Evolutionary conservation across 352 stramenopile species (phyloP).

Genomic region (Aphanomyces euteiches): DNA sequence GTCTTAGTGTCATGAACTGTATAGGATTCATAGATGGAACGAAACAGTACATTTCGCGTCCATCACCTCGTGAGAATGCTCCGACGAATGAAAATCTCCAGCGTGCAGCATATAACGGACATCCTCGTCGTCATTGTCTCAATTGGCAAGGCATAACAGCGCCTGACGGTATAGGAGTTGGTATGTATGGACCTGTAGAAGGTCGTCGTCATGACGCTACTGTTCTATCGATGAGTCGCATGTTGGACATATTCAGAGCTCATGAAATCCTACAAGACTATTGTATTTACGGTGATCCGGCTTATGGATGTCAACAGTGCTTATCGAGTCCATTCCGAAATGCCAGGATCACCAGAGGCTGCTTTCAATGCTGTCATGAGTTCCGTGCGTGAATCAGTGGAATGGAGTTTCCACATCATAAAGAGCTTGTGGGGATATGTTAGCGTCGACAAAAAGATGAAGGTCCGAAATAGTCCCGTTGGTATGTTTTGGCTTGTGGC

Average conservation of each 20-base stretch:
- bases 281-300: slow-evolving; percentile 13
- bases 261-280: background rate
- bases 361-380: slow-evolving; percentile 14
- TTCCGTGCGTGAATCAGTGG: slow-evolving; percentile 5
- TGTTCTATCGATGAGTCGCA: slow-evolving; percentile 10
- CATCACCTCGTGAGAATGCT: background rate
- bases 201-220: slow-evolving; percentile 18
- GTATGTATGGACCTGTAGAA: slow-evolving; percentile 18
- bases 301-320: slow-evolving; percentile 2
- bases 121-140: slow-evolving; percentile 18
- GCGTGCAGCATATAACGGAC: slow-evolving; percentile 20
- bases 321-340: slow-evolving; percentile 1
- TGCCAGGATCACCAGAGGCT: slow-evolving; percentile 1
- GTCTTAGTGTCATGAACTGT: slow-evolving; percentile 8
- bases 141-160: slow-evolving; percentile 13
- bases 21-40: slow-evolving; percentile 32
- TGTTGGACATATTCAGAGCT: background rate
- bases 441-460: too few species aligned
- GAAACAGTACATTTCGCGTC: slow-evolving; percentile 23
- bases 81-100: slow-evolving; percentile 5
- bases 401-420: too few species aligned
- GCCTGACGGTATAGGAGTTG: slow-evolving; percentile 3
- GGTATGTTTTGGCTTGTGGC: too few species aligned
- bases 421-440: too few species aligned
- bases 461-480: too few species aligned